Conservation (phyloP, 2,329 filamentous ascomycete genomes). For the Pseudogymnoascus sp. region DNA sequence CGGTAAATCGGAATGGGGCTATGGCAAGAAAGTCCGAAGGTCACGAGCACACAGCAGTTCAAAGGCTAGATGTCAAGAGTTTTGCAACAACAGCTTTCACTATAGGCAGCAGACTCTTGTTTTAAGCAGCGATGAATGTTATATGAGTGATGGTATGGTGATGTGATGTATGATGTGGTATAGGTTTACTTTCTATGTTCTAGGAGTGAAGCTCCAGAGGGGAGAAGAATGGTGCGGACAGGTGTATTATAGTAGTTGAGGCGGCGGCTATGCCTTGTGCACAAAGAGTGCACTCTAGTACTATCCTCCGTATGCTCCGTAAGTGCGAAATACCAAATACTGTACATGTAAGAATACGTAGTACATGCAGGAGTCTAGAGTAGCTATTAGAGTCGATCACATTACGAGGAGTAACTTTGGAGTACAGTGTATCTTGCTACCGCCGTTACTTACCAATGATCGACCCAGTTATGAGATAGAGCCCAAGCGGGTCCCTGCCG, state of each 20-base stretch:
- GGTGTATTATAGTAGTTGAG: neutral
- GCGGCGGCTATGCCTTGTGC: neutral
- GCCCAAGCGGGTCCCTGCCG: slow-evolving; percentile 2
- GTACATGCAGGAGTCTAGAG: neutral
- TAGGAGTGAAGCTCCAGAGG: neutral
- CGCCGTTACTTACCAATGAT: neutral
- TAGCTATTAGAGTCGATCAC: neutral
- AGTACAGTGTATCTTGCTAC: no score
- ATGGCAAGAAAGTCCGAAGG: neutral
- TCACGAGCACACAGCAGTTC: slow-evolving; percentile 2
- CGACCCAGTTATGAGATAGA: neutral
- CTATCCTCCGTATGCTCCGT: no score
- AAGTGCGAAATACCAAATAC: no score
- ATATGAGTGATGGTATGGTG: neutral
- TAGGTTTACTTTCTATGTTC: neutral
- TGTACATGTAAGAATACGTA: neutral
- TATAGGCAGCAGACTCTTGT: neutral
- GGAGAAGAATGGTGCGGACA: neutral
- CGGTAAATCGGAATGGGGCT: neutral
- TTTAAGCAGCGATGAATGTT: neutral
- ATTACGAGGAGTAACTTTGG: neutral
- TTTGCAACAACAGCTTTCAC: neutral
- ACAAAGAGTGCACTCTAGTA: neutral
- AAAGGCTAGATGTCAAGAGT: neutral
- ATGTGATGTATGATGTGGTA: neutral